Evolutionary conservation across 169 alveolate species (phyloP).

Genomic region (Besnoitia besnoiti): DNA sequence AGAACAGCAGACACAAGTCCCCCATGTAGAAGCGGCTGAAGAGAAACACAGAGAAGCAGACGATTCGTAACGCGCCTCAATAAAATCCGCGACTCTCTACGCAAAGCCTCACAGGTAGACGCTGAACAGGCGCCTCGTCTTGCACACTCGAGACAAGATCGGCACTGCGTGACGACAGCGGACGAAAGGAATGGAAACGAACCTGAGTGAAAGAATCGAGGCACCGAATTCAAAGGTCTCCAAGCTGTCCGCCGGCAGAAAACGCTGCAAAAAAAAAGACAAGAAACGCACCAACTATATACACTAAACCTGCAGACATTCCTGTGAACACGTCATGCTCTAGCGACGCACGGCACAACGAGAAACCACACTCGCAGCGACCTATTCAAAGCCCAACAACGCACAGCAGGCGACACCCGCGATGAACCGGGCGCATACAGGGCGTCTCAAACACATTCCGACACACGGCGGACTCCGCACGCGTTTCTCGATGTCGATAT

Average conservation of each 20-base stretch:
- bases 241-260: not conserved
- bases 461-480: too few relatives aligned
- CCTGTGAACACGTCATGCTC: too few relatives aligned
- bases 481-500: too few relatives aligned
- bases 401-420: too few relatives aligned
- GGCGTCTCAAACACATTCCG: too few relatives aligned
- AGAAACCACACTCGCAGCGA: too few relatives aligned
- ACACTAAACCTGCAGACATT: too few relatives aligned
- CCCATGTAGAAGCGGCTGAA: slow-evolving; percentile 32
- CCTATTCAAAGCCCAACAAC: too few relatives aligned
- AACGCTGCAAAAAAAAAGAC: not conserved
- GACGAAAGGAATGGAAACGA: not conserved
- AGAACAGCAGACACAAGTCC: slow-evolving; percentile 1
- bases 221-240: slow-evolving; percentile 16
- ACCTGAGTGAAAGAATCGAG: slow-evolving; percentile 23
- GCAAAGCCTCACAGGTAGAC: not conserved
- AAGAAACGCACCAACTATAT: too few relatives aligned
- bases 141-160: not conserved
- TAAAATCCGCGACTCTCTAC: not conserved
- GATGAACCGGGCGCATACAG: too few relatives aligned
- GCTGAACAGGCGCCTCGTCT: not conserved
- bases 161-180: not conserved
- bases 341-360: too few relatives aligned
- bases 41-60: not conserved
- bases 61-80: not conserved